Evolutionary conservation across 805 yeast genomes (phyloP).

Genomic region (Saccharomycopsis fibuligera): DNA sequence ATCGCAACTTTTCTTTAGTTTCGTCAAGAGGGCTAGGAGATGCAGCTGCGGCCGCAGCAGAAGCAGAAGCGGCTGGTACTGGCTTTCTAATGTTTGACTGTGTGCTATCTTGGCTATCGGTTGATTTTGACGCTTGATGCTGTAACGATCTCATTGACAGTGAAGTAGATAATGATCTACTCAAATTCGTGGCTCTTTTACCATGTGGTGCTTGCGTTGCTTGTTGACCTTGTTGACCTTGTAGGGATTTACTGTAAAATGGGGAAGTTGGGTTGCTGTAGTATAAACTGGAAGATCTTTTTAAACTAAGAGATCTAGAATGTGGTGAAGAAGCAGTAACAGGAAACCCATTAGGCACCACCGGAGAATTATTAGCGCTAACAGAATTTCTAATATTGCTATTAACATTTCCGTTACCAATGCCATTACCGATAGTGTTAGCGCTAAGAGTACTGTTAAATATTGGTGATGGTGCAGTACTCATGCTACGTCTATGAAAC

Average conservation of each 20-base stretch:
- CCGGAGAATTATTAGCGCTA: conserved; percentile 3
- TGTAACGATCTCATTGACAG: not conserved
- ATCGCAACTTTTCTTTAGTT: conserved; percentile 16
- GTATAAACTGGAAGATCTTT: conserved; percentile 12
- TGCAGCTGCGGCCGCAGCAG: conserved; percentile 2
- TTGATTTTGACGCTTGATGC: not conserved
- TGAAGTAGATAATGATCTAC: conserved; percentile 3
- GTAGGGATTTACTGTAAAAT: not conserved
- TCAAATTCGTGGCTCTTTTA: not conserved
- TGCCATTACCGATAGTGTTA: no score
- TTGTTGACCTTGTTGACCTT: not conserved
- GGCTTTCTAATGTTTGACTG: not conserved
- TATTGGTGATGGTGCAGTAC: conserved; percentile 4
- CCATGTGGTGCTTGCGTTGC: not conserved
- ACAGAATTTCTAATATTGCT: not conserved
- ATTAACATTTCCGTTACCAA: no score
- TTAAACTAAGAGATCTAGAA: not conserved
- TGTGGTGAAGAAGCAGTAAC: not conserved
- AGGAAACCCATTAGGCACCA: not conserved
- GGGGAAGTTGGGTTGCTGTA: conserved; percentile 10
- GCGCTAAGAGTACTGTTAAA: not conserved
- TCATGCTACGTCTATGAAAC: conserved; percentile 2
- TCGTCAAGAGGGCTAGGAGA: conserved; percentile 7
- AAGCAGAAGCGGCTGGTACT: not conserved
- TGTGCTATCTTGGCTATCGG: not conserved